Conservation (phyloP, 257 asterid genomes). For the Penstemon davidsonii region DNA sequence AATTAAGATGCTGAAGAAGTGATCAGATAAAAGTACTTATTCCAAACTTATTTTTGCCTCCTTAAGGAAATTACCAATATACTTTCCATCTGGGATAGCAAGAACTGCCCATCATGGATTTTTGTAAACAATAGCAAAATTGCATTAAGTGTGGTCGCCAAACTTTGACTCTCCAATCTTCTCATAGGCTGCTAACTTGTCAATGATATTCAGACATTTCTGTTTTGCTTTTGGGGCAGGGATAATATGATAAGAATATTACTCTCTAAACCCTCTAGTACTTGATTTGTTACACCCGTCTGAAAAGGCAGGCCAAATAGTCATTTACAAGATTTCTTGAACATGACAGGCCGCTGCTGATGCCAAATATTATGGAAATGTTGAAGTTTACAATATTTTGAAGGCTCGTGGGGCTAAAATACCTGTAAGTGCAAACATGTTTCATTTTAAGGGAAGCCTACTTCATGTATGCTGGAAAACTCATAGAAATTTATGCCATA, state of each 20-base stretch:
- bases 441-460: slow-evolving; percentile 16
- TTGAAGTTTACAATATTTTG: slow-evolving; percentile 71
- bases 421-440: slow-evolving; percentile 54
- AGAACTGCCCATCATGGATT: not conserved
- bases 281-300: not conserved
- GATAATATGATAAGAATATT: not conserved
- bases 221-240: slow-evolving; percentile 3
- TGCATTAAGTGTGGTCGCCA: not conserved
- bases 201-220: slow-evolving; percentile 1
- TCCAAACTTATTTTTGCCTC: not conserved
- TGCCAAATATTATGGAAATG: slow-evolving; percentile 91
- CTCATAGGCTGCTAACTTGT: not conserved
- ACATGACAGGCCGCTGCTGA: slow-evolving; percentile 90
- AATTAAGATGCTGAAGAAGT: slow-evolving; percentile 9
- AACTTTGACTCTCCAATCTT: not conserved
- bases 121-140: not conserved
- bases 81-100: not conserved
- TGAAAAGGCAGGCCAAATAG: not conserved
- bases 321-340: slow-evolving; percentile 5
- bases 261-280: slow-evolving; percentile 1
- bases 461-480: slow-evolving; percentile 27
- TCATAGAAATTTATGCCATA: slow-evolving; percentile 31
- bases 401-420: slow-evolving; percentile 94
- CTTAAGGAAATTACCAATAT: not conserved
- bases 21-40: not conserved